These are phyloP conservation scores for Tephrocybe rancida DNA, from an alignment of 768 basidiomycete genomes.

Conservation along the genomic window DNA sequence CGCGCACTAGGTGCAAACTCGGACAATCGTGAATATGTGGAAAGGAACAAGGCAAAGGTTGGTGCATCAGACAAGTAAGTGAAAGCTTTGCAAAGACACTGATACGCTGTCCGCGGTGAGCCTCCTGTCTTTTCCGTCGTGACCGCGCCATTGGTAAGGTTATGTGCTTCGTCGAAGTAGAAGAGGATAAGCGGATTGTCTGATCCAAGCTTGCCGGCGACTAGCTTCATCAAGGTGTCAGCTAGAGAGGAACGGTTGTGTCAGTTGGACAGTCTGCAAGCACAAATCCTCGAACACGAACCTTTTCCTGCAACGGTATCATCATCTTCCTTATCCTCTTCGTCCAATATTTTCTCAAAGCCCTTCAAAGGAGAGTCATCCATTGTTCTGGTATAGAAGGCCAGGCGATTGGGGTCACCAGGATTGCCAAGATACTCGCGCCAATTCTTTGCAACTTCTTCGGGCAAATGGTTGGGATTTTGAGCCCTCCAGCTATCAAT, in stretches of 20 bases:
- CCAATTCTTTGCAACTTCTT: neutral
- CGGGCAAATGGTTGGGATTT: too few species aligned
- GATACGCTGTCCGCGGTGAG: neutral
- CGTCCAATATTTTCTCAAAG: neutral
- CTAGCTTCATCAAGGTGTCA: neutral
- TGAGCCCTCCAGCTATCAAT: too few species aligned
- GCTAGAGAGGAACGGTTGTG: neutral
- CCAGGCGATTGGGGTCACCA: neutral
- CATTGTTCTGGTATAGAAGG: neutral
- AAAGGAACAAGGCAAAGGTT: neutral
- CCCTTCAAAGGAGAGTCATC: neutral
- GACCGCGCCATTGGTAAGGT: neutral
- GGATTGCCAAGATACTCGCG: neutral
- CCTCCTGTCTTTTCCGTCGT: neutral
- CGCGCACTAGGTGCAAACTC: neutral
- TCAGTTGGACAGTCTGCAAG: too few species aligned
- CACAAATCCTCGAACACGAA: too few species aligned
- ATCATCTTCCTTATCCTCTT: too few species aligned
- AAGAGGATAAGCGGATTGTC: neutral
- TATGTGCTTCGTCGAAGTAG: conserved; percentile 3
- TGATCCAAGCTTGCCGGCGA: neutral
- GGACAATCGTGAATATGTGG: neutral
- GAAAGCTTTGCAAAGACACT: conserved; percentile 8
- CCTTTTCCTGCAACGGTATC: neutral
- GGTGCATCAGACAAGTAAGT: neutral